Base-by-base conservation (phyloP, 257 asterid genomes). In the Salvia hispanica region DNA sequence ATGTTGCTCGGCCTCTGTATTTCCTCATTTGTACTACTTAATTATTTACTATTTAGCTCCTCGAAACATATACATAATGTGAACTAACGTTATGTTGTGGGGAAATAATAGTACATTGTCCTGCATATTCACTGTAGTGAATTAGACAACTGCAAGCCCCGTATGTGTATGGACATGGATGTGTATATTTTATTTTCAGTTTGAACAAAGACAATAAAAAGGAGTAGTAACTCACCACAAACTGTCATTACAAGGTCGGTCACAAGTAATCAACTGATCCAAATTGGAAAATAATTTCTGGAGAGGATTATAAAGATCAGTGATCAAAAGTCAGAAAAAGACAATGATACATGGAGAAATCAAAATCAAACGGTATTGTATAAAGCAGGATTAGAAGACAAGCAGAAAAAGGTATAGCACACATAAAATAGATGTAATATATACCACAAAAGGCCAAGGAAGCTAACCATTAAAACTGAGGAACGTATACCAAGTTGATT, bases 241-340 rank as follows among this genome's bases (percentile, higher is more conserved):
- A 77, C 76, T 76, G 74, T 73, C 78, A 37, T 79, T 63, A 69
- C 90, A 79, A 62, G 99, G 99, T 63, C 71, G 90, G 77, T 81
- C 91, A 75, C 97, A 94, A 45, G 90, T 63, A 68, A 83, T 73
- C 83, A 88, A 73, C 70, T 62, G 84, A 82, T 94, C 99, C 89
- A 93, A 66, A 74, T 79, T 83, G 83, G 67, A 90, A 80, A 90
- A 84, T 66, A 93, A 64, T 66, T 85, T 83, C 99, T 93, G 97
- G 52, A 82, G 74, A 68, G 36, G 64, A 76, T 66, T 70, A 50
- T 46, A 72, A 62, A 51, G 33, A 54, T 39, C 60, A 69, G 44
- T 54, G 60, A 64, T 67, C 67, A 76, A 25, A 75, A 3, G 28
- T 67, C 64, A 51, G 65, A 66, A 61, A 50, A 64, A 73, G 36